phyloP scores from a whole-genome alignment of 768 basidiomycete genomes.

The Russula vinacea region DNA sequence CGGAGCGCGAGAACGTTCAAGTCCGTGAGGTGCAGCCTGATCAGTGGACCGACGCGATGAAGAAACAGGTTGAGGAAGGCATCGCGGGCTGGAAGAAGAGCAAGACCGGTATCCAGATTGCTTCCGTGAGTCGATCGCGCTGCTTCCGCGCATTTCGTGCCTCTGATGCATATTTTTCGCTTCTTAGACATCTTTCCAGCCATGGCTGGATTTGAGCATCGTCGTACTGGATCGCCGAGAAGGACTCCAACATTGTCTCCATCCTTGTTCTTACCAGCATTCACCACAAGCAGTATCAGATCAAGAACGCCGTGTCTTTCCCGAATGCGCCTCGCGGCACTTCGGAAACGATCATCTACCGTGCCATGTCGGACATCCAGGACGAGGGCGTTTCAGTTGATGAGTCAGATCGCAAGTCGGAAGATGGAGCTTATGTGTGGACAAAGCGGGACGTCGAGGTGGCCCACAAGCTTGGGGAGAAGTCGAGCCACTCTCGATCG shows the following conservation, averaged over 20 bases:
- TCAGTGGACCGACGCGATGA: conserved; percentile 47
- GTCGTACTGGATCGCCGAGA: conserved; percentile 54
- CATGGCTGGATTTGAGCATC: conserved; percentile 56
- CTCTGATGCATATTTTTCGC: conserved; percentile 2
- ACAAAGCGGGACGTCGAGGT: conserved; percentile 12
- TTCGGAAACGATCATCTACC: conserved; percentile 51
- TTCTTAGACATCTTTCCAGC: conserved; percentile 44
- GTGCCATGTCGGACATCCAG: conserved; percentile 44
- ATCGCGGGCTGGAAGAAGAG: conserved; percentile 54
- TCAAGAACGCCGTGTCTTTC: conserved; percentile 56
- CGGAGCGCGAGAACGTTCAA: conserved; percentile 52
- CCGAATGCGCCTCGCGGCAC: conserved; percentile 53
- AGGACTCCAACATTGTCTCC: conserved; percentile 43
- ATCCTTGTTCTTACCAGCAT: conserved; percentile 52
- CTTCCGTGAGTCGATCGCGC: conserved; percentile 13
- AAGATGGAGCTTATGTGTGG: conserved; percentile 13
- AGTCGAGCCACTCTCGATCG: conserved; percentile 13
- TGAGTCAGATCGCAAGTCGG: conserved; percentile 11
- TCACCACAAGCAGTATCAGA: conserved; percentile 45
- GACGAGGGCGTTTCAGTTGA: conserved; percentile 32
- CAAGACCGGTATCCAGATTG: conserved; percentile 56
- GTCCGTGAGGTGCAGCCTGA: conserved; percentile 43
- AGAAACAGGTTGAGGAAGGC: conserved; percentile 48
- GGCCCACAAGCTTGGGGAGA: conserved; percentile 10
- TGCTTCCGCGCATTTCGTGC: accelerated